phyloP scores from a whole-genome alignment of 2,329 filamentous ascomycete species.

The Coniochaeta prunicola region DNA sequence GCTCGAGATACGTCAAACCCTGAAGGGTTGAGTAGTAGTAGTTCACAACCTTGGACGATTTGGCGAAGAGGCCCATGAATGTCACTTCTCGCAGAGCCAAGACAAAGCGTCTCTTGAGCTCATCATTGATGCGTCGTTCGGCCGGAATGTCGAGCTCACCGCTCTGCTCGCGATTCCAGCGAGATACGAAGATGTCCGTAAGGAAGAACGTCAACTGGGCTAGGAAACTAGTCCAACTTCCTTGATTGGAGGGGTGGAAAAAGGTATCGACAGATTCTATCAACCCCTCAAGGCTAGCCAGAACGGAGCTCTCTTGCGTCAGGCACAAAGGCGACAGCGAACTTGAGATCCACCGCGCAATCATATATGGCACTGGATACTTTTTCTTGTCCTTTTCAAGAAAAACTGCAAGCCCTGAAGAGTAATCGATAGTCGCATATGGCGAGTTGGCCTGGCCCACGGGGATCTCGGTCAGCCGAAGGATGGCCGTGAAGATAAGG shows the following conservation, averaged over 20 bases:
- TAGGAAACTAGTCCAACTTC: slow-evolving; percentile 81
- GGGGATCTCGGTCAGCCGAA: slow-evolving; percentile 88
- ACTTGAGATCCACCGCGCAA: slow-evolving; percentile 88
- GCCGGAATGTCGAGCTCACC: slow-evolving; percentile 82
- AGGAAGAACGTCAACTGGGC: slow-evolving; percentile 89
- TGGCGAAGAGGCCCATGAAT: slow-evolving; percentile 97
- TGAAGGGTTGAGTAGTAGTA: slow-evolving; percentile 89
- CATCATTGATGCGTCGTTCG: slow-evolving; percentile 70
- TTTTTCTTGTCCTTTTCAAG: slow-evolving; percentile 91
- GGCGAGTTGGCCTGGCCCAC: slow-evolving; percentile 93
- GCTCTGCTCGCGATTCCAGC: slow-evolving; percentile 92
- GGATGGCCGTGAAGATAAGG: slow-evolving; percentile 83
- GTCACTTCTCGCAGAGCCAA: slow-evolving; percentile 83
- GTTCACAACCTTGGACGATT: slow-evolving; percentile 85
- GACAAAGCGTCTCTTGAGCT: slow-evolving; percentile 85
- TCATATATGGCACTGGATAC: slow-evolving; percentile 84
- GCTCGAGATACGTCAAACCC: slow-evolving; percentile 83
- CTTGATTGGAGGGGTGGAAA: slow-evolving; percentile 96
- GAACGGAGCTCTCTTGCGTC: slow-evolving; percentile 67
- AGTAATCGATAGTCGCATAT: slow-evolving; percentile 78
- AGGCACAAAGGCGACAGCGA: slow-evolving; percentile 82
- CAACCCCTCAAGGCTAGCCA: slow-evolving; percentile 81
- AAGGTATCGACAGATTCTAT: slow-evolving; percentile 97
- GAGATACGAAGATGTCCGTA: slow-evolving; percentile 91
- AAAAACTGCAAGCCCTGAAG: slow-evolving; percentile 75